Conservation (phyloP, 345 rosid species). For the Aegle marmelos region DNA sequence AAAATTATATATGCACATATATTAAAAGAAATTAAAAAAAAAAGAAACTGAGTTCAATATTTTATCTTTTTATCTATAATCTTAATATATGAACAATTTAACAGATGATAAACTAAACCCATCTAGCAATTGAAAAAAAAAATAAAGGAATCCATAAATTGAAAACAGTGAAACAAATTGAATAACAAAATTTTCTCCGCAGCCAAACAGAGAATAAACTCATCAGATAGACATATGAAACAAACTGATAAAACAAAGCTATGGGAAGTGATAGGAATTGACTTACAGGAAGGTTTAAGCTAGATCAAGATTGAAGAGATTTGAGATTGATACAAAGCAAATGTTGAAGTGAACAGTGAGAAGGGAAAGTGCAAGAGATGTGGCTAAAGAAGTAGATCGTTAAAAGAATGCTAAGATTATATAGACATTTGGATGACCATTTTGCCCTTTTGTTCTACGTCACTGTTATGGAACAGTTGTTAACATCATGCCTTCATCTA, state of each 20-base stretch:
- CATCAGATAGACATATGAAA: background rate
- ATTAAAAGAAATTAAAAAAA: background rate
- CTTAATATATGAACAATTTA: background rate
- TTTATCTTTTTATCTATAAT: background rate
- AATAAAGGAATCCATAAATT: background rate
- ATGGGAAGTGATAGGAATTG: background rate
- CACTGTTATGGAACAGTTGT: background rate
- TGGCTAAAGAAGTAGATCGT: background rate
- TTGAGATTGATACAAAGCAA: background rate
- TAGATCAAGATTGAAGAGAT: background rate
- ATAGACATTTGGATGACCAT: background rate
- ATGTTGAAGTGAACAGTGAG: background rate
- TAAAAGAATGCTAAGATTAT: background rate
- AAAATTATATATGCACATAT: background rate
- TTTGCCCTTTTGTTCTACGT: background rate
- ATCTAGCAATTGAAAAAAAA: background rate
- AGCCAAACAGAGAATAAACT: background rate
- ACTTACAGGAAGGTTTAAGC: background rate
- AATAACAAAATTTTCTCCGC: background rate
- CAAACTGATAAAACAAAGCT: background rate
- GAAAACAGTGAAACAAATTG: background rate
- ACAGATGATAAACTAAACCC: background rate
- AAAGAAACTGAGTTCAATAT: background rate
- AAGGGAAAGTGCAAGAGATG: background rate
- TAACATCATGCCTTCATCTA: background rate